Base-by-base conservation (phyloP, 2,329 filamentous ascomycete genomes). In the Epichloe uncinata region DNA sequence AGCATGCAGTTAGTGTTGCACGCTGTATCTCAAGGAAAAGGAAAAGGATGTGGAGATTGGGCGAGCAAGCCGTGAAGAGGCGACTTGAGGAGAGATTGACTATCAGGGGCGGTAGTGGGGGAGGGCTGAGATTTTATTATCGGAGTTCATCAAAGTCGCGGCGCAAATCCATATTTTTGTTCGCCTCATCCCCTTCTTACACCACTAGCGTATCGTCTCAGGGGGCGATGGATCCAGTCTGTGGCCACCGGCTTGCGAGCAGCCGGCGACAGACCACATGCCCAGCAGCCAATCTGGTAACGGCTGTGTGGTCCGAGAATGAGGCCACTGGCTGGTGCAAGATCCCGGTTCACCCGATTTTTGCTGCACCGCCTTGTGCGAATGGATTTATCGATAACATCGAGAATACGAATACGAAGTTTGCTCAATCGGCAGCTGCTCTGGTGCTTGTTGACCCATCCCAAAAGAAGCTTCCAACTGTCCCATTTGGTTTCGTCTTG, bases 291-390 rank as follows among this genome's bases (percentile, higher is more conserved):
- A 49, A 42, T 42, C 47, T 33, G 16, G n/a, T 22, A 5, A 8
- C 60, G 58, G 59, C 57, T 56, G 41, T 35, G 37, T 61, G 60
- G 57, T 57, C 55, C 56, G 57, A 65, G 59, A 63, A 66, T 67
- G 62, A 65, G 63, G 59, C 65, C 63, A 67, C 48, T 55, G 38
- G 49, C 52, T 56, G 54, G 52, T 55, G 54, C 46, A 47, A 52
- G 47, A 51, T 65, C 59, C 64, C 63, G 64, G 51, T 54, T 61
- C 63, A n/a, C 16, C 47, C 22, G 15, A 46, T 43, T 26, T 26
- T 26, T 8, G 26, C 26, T 26, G 26, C 26, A 26, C 26, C 7
- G 7, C 16, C 16, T 26, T 30, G 3, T 30, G 26, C 26, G 1
- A 9, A n/a, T n/a, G 30, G 4, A 34, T 22, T 12, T 48, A 48